phyloP scores from a whole-genome alignment of 2,329 filamentous ascomycete species.

The Ambrosiella xylebori region DNA sequence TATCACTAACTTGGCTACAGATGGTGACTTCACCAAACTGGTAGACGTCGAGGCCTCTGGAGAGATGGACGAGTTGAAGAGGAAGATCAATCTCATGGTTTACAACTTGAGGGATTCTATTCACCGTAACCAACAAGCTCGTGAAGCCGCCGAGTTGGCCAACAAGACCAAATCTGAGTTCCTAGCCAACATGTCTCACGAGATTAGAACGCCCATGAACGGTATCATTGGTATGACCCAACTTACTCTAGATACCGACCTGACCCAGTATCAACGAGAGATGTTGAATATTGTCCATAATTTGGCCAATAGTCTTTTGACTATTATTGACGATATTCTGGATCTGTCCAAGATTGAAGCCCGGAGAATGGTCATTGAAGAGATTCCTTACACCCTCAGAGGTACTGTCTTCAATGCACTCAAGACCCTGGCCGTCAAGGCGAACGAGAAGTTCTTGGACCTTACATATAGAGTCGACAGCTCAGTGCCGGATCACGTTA shows the following conservation, averaged over 20 bases:
- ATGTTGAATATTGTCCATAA: conserved; percentile 99
- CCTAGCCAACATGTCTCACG: conserved; percentile 96
- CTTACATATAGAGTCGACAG: conserved; percentile 87
- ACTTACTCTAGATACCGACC: conserved; percentile 81
- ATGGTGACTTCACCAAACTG: conserved; percentile 91
- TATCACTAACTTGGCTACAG: conserved; percentile 93
- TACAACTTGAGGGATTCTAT: conserved; percentile 91
- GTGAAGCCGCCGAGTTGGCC: conserved; percentile 87
- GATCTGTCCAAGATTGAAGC: conserved; percentile 76
- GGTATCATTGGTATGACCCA: conserved; percentile 98
- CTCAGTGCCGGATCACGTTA: conserved; percentile 83
- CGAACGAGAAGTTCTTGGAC: conserved; percentile 87
- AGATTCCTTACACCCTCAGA: conserved; percentile 87
- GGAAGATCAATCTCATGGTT: conserved; percentile 99
- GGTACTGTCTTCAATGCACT: conserved; percentile 93
- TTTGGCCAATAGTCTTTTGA: conserved; percentile 84
- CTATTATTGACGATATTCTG: conserved; percentile 79
- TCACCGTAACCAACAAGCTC: conserved; percentile 85
- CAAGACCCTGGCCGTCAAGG: conserved; percentile 92
- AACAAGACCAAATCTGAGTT: conserved; percentile 99
- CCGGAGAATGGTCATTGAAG: conserved; percentile 94
- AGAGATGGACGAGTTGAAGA: conserved; percentile 97
- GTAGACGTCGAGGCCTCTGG: conserved; percentile 95
- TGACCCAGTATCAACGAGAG: conserved; percentile 89
- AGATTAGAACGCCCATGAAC: conserved; percentile 94